A percentile compares a stretch with the other conserved stretches of the same genome.
These are phyloP conservation scores for Trametes punicea DNA, from an alignment of 768 basidiomycete species.

Conservation along the genomic window DNA sequence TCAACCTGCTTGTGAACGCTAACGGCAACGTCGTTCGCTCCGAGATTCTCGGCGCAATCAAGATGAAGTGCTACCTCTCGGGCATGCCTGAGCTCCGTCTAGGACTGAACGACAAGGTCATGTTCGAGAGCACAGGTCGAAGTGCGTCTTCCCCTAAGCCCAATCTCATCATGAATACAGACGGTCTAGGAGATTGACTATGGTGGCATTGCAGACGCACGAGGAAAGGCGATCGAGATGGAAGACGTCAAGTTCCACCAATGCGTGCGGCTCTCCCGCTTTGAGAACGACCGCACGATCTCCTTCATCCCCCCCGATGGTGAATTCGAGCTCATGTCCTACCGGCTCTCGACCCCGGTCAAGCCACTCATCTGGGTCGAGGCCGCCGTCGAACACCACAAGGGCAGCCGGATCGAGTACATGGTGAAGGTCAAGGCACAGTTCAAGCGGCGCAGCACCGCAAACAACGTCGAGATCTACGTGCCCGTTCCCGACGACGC, in stretches of 20 bases:
- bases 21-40: slow-evolving; percentile 96
- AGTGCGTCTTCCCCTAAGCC: slow-evolving; percentile 49
- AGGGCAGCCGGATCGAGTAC: slow-evolving; percentile 91
- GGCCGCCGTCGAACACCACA: slow-evolving; percentile 88
- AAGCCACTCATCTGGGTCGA: slow-evolving; percentile 98
- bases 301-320: slow-evolving; percentile 99
- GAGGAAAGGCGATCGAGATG: slow-evolving; percentile 99
- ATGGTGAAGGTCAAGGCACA: slow-evolving; percentile 96
- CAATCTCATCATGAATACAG: background rate
- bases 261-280: slow-evolving; percentile 94
- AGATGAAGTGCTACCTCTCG: slow-evolving; percentile 99
- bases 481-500: slow-evolving; percentile 99
- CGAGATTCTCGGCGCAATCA: slow-evolving; percentile 96
- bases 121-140: slow-evolving; percentile 97
- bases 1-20: slow-evolving; percentile 94
- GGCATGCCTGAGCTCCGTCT: slow-evolving; percentile 99
- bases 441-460: slow-evolving; percentile 94
- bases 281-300: slow-evolving; percentile 98
- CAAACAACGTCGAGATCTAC: slow-evolving; percentile 98
- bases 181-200: too few relatives aligned
- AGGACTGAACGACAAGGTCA: slow-evolving; percentile 98
- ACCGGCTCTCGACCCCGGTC: slow-evolving; percentile 93
- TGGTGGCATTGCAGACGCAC: too few relatives aligned
- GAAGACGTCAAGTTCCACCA: slow-evolving; percentile 99
- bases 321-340: slow-evolving; percentile 98